Evolutionary conservation across 176 grass and related monocot genomes (phyloP).

Genomic region (Raddia guianensis): DNA sequence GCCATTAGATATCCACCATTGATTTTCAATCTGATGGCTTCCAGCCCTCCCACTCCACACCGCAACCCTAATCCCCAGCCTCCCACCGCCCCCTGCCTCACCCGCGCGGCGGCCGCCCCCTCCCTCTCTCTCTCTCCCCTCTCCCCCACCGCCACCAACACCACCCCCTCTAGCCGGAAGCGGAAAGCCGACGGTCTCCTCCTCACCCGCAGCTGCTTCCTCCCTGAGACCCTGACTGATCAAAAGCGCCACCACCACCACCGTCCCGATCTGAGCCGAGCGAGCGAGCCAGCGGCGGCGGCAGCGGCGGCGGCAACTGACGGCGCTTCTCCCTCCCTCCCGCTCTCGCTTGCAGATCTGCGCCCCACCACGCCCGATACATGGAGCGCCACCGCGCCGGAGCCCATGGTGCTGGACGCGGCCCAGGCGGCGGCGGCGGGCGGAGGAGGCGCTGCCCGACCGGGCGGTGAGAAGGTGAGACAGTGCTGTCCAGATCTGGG

Average conservation of each 20-base stretch:
- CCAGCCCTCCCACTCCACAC: too few relatives aligned
- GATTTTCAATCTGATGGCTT: too few relatives aligned
- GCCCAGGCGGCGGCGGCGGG: background rate
- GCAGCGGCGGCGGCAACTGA: too few relatives aligned
- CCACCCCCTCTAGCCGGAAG: too few relatives aligned
- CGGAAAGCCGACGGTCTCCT: too few relatives aligned
- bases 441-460: background rate
- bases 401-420: conserved; percentile 53
- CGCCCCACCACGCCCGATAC: background rate
- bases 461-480: conserved; percentile 46
- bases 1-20: too few relatives aligned
- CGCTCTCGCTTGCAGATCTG: background rate
- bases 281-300: conserved; percentile 9
- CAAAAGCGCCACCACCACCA: conserved; percentile 46
- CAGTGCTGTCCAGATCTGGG: conserved; percentile 18
- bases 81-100: too few relatives aligned
- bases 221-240: conserved; percentile 37
- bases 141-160: too few relatives aligned
- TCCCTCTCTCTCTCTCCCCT: too few relatives aligned
- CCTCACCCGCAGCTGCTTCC: background rate
- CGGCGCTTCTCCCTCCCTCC: background rate
- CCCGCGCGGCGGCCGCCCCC: too few relatives aligned
- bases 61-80: too few relatives aligned
- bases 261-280: conserved; percentile 5
- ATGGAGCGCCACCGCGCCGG: conserved; percentile 59